Base-by-base conservation (phyloP, 805 yeast species). In the Saccharomycopsis oosterbeekiorum region DNA sequence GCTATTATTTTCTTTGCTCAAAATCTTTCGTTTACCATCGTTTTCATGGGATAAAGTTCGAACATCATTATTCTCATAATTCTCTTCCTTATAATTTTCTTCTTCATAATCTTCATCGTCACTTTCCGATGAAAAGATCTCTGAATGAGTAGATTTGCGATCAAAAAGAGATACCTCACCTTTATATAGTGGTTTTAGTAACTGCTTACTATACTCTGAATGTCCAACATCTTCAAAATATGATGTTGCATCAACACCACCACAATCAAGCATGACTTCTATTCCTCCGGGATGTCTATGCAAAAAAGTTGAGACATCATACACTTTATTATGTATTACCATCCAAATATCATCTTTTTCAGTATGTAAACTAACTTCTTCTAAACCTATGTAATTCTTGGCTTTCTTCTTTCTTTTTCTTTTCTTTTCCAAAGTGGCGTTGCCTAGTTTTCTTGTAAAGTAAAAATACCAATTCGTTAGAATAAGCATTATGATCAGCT, bases 291-390 rank as follows among this genome's bases (percentile, higher is more conserved):
- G 87, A 66, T 83, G 87, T 43, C 24, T n/a, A 10, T 19, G 5
- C 12, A 61, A 19, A 55, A 63, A 63, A 24, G 71, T 74, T 3
- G 93, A 80, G 34, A 88, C 80, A 71, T 89, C 86, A 71, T 85
- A 89, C 3, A 93, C 96, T 67, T 85, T 84, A 62, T 86, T 88
- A 68, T 89, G 85, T 62, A 89, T 79, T 58, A 89, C 80, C 78
- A 93, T 83, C 96, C 97, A 93, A 51, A 89, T 74, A 67, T 88
- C 90, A 15, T 85, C 86, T 54, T 84, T 81, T 14, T 82, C 76
- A 71, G 81, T 83, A 78, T 92, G 97, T 67, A 77, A 70, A 39
- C 84, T 79, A 57, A 91, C 83, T 71, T 91, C 88, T 40, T 59
- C 61, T 14, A 61, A 47, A 29, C 53, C 21, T 47, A 47, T 47